Conservation (phyloP, 2,329 filamentous ascomycete species). For the Metarhizium rileyi region DNA sequence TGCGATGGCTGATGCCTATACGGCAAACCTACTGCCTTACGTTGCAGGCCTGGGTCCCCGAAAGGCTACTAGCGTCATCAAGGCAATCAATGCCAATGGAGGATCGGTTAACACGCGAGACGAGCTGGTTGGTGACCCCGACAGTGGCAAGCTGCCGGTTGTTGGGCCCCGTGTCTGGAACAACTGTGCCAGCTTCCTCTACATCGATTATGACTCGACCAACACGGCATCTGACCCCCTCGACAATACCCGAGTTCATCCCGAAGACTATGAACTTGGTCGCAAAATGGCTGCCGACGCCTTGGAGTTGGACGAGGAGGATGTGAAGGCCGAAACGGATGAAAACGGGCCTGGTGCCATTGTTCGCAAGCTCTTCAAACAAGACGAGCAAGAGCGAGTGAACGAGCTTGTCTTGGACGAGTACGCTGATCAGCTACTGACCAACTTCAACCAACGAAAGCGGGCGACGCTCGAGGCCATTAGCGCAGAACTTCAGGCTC, state of each 20-base stretch:
- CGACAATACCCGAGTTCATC: constrained; percentile 94
- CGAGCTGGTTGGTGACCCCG: constrained; percentile 81
- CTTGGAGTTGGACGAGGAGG: constrained; percentile 91
- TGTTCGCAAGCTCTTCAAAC: constrained; percentile 87
- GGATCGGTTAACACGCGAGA: constrained; percentile 75
- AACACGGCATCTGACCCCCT: constrained; percentile 80
- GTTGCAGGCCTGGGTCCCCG: constrained; percentile 85
- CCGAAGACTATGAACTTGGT: constrained; percentile 95
- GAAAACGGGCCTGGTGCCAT: constrained; percentile 85
- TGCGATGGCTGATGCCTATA: constrained; percentile 69
- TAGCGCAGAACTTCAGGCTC: constrained; percentile 80
- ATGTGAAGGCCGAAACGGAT: constrained; percentile 88
- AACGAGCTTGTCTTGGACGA: constrained; percentile 95
- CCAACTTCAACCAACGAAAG: constrained; percentile 88
- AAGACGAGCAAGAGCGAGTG: constrained; percentile 87
- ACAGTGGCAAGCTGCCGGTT: constrained; percentile 65
- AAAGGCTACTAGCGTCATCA: constrained; percentile 64
- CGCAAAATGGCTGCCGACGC: constrained; percentile 98
- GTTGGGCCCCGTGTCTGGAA: constrained; percentile 89
- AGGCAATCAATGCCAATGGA: constrained; percentile 86
- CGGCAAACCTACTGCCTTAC: constrained; percentile 81
- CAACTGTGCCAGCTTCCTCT: constrained; percentile 94
- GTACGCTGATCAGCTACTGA: constrained; percentile 90
- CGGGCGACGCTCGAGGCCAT: constrained; percentile 94
- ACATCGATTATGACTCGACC: constrained; percentile 76